Base-by-base conservation (phyloP, 148 eudicot genomes). In the Cornus kousa region DNA sequence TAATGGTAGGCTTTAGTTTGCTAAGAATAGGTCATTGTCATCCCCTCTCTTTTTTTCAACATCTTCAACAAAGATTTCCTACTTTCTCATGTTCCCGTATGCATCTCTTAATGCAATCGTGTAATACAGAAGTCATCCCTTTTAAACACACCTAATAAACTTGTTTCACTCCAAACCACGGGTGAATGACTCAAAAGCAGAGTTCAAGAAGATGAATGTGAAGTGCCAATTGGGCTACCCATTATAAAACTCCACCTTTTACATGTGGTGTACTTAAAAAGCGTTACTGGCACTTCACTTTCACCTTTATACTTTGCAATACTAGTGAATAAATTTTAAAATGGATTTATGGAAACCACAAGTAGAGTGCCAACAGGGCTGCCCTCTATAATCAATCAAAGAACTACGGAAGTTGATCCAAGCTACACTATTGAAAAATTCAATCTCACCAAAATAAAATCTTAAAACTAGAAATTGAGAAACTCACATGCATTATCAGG, bases 401-500 rank as follows among this genome's bases (percentile, higher is more conserved):
- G 24, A 37, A 74, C 12, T 23, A 62, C 55, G 11, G 2, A 66
- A 64, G 39, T 76, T 46, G 22, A 67, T 76, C 32, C 78, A 67
- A 24, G 78, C 71, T 76, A 13, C 39, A 43, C 10, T 9, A 28
- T 19, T 62, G n/a, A 24, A 32, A 46, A 65, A 24, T 24, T 14
- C 4, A 67, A 67, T 66, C 8, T 64, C 78, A 39, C 22, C 78
- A 76, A 28, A 43, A 67, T 9, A 14, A 69, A 22, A 69, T 17
- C 50, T 68, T 16, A 69, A 28, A 77, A 43, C 48, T 43, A 43
- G 48, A 43, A 24, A 20, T 68, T 53, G 74, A 77, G 33, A 68
- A n/a, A 77, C 80, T 5, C 53, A 77, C 80, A 77, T 77, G 80
- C 80, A 77, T 77, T 77, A 77, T 77, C 35, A 77, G 80, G 11